Evolutionary conservation across 1,284 basidiomycete genomes (phyloP).

Genomic region (Lignosus rhinocerotis): DNA sequence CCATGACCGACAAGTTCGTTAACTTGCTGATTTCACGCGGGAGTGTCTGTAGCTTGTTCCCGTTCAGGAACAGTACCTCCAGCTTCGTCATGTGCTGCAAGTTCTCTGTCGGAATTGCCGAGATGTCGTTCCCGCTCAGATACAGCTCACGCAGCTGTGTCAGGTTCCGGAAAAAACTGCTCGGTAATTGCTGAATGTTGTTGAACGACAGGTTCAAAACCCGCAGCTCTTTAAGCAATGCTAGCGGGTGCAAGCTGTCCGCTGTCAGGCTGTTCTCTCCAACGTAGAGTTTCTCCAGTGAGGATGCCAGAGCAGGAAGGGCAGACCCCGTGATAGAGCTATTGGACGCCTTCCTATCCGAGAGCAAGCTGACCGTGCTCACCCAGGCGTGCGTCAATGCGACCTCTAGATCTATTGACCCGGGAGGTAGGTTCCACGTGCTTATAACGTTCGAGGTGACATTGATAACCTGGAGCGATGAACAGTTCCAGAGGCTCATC

Average conservation of each 20-base stretch:
- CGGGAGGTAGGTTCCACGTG: constrained; percentile 64
- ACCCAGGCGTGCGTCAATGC: constrained; percentile 8
- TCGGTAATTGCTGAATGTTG: constrained; percentile 88
- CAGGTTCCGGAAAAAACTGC: constrained; percentile 74
- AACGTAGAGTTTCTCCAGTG: constrained; percentile 79
- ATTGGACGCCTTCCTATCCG: constrained; percentile 48
- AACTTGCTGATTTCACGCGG: constrained; percentile 90
- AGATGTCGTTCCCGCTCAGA: constrained; percentile 91
- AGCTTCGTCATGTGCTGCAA: constrained; percentile 70
- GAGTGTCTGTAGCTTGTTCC: constrained; percentile 91
- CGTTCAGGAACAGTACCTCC: constrained; percentile 85
- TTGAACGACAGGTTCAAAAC: constrained; percentile 96
- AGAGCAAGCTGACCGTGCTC: constrained; percentile 15
- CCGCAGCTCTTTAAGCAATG: constrained; percentile 73
- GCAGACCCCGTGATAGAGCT: constrained; percentile 34
- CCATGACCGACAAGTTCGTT: constrained; percentile 78
- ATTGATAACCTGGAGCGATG: constrained; percentile 76
- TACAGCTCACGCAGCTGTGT: constrained; percentile 82
- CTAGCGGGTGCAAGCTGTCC: constrained; percentile 77
- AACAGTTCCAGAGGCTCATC: constrained; percentile 82
- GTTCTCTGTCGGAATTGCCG: constrained; percentile 88
- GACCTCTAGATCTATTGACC: constrained; percentile 19
- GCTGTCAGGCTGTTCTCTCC: constrained; percentile 91
- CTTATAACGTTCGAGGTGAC: constrained; percentile 88
- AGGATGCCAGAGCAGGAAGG: constrained; percentile 70